A percentile compares a stretch with the other conserved stretches of the same genome.
Evolutionary conservation across 2,329 filamentous ascomycete species (phyloP).

Genomic region (Bipolaris cookei): DNA sequence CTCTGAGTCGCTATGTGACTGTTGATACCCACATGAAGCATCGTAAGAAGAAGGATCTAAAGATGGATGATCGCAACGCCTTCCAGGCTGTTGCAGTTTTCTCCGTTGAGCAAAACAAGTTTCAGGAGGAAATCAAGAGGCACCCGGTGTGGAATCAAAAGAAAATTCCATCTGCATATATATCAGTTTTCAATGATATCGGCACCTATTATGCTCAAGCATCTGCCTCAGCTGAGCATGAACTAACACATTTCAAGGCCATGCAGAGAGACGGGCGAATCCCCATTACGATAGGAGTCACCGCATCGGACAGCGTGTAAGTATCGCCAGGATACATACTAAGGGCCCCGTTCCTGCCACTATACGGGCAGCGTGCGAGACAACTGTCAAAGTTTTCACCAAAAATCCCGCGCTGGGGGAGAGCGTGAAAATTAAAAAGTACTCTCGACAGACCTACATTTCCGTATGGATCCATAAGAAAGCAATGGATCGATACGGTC

Average conservation of each 20-base stretch:
- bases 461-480: neutral
- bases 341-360: neutral
- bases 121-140: conserved; percentile 15
- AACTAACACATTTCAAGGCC: neutral
- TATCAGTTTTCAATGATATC: conserved; percentile 18
- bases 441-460: neutral
- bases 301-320: neutral
- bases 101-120: conserved; percentile 5
- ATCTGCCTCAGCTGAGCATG: too few relatives aligned
- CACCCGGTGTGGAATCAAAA: conserved; percentile 14
- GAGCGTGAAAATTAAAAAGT: neutral
- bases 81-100: conserved; percentile 28
- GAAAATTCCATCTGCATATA: conserved; percentile 16
- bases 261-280: neutral
- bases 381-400: neutral
- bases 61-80: conserved; percentile 7
- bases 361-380: neutral
- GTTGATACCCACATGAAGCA: conserved; percentile 21
- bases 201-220: conserved; percentile 3
- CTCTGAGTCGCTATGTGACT: conserved; percentile 17
- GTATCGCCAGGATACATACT: neutral
- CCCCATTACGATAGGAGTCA: neutral
- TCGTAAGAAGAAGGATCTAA: conserved; percentile 8
- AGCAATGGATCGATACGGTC: neutral
- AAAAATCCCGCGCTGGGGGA: neutral